A percentile compares a stretch with the other conserved stretches of the same genome.
These are phyloP conservation scores for Fraxinus sp. DNA, from an alignment of 305 asterid genomes.

Conservation along the genomic window DNA sequence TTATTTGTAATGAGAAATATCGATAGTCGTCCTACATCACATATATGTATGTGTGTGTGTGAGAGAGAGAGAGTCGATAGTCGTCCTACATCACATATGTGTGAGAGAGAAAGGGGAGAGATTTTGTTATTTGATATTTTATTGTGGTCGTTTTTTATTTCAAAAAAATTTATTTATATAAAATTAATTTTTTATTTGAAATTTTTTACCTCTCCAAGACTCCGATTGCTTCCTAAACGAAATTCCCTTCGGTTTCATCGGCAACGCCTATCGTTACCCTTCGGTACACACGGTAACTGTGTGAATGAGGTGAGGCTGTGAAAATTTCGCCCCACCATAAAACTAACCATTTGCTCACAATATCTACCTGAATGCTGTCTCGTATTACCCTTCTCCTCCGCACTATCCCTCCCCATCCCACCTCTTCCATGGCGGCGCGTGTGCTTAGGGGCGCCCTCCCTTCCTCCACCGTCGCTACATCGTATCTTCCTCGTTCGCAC, in stretches of 20 bases:
- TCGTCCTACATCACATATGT: too few relatives aligned
- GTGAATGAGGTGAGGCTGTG: not conserved
- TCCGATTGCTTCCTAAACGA: not conserved
- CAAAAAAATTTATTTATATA: not conserved
- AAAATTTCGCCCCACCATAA: not conserved
- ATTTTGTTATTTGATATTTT: too few relatives aligned
- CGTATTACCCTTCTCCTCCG: constrained; percentile 53
- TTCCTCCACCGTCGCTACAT: constrained; percentile 25
- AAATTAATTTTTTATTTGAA: too few relatives aligned
- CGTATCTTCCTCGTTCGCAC: constrained; percentile 27
- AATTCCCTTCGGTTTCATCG: not conserved
- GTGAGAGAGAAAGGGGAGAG: too few relatives aligned
- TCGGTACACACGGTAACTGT: not conserved
- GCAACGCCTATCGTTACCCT: not conserved
- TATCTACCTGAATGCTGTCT: constrained; percentile 52
- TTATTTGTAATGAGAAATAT: too few relatives aligned
- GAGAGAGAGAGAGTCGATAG: too few relatives aligned
- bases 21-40: too few relatives aligned
- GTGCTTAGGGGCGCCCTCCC: constrained; percentile 44
- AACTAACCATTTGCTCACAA: not conserved
- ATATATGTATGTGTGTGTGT: too few relatives aligned
- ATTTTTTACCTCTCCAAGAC: not conserved
- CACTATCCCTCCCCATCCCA: constrained; percentile 28
- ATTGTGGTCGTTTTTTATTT: too few relatives aligned
- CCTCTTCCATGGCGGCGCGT: constrained; percentile 72